Base-by-base conservation (phyloP, 257 asterid genomes). In the Solanum megistacrolobum region DNA sequence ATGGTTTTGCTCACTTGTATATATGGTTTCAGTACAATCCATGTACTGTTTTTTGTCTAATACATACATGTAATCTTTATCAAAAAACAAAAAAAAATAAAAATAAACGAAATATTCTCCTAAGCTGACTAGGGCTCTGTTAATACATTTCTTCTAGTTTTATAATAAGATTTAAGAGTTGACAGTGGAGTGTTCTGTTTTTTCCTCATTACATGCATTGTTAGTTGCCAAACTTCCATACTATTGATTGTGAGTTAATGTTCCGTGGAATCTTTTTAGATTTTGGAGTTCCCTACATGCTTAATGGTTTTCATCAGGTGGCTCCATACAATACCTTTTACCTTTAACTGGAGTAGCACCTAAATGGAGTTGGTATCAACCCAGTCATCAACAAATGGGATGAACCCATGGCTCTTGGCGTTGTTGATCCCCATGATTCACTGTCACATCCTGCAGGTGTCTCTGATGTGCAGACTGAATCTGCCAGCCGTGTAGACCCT, bases 371-470 rank as follows among this genome's bases (percentile, higher is more conserved):
- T 69, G 99, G 98, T 48, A 35, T 94, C 41, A 94, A 94, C 87
- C 92, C 98, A 71, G 91, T 89, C 46, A 89, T 94, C 91, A 95
- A 95, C 90, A 92, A 92, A 91, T 96, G 98, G 99, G 97, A 93
- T 89, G 95, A 94, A 88, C 95, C 97, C 25, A 88, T 95, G 74
- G 92, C 96, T 71, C 98, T 96, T 89, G 99, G 98, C 89, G 83
- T 94, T 89, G 98, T 94, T 68, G 99, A 95, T 92, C 99, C 98
- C 48, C 98, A 96, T 62, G 98, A 96, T 92, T 96, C 98, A 46
- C 87, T 95, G 88, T 95, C 99, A 74, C 98, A 94, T 94, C 96
- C 98, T 66, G 98, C 98, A 86, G 98, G 98, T 87, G 98, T 94
- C 72, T 92, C 98, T 8, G 99, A 96, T 93, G 98, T 88, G 87